phyloP scores from a whole-genome alignment of 768 basidiomycete genomes.

The Sporobolomyces roseus region DNA sequence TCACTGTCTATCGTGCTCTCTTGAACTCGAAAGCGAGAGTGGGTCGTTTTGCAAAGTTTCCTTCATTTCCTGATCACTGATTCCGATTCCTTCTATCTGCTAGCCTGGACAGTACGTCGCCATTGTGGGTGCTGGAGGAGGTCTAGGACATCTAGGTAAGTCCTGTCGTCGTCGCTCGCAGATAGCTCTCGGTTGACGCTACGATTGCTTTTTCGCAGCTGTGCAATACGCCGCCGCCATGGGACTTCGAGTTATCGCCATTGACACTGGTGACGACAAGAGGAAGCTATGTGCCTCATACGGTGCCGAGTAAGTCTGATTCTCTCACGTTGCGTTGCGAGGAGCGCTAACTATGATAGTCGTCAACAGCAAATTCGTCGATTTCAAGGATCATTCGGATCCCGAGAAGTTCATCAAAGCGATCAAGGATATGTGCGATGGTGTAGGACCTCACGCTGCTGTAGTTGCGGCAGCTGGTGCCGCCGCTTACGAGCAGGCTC shows the following conservation, averaged over 20 bases:
- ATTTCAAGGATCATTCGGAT: slow-evolving; percentile 67
- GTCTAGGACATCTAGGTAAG: slow-evolving; percentile 48
- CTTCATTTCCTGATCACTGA: slow-evolving; percentile 55
- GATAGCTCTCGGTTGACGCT: too few species aligned
- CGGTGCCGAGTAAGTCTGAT: too few species aligned
- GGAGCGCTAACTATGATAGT: too few species aligned
- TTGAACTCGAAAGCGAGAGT: slow-evolving; percentile 31
- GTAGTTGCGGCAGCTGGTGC: slow-evolving; percentile 49
- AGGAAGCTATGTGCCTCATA: slow-evolving; percentile 50
- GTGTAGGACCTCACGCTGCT: slow-evolving; percentile 66
- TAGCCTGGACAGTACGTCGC: slow-evolving; percentile 67
- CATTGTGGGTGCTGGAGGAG: slow-evolving; percentile 51
- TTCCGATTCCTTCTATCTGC: too few species aligned
- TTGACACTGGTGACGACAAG: slow-evolving; percentile 70
- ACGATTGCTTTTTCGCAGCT: slow-evolving; percentile 46
- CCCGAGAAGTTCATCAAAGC: slow-evolving; percentile 63
- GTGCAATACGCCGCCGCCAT: slow-evolving; percentile 74
- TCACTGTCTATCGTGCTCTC: slow-evolving; percentile 81
- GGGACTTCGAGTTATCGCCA: slow-evolving; percentile 74
- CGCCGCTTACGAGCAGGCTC: slow-evolving; percentile 50
- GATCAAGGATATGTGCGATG: slow-evolving; percentile 52
- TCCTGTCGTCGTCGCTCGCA: background rate
- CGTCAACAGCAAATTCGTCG: slow-evolving; percentile 54
- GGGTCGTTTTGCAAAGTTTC: background rate
- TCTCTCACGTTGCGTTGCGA: too few species aligned